Base-by-base conservation (phyloP, 2,329 filamentous ascomycete species). In the Fusarium scirpi region DNA sequence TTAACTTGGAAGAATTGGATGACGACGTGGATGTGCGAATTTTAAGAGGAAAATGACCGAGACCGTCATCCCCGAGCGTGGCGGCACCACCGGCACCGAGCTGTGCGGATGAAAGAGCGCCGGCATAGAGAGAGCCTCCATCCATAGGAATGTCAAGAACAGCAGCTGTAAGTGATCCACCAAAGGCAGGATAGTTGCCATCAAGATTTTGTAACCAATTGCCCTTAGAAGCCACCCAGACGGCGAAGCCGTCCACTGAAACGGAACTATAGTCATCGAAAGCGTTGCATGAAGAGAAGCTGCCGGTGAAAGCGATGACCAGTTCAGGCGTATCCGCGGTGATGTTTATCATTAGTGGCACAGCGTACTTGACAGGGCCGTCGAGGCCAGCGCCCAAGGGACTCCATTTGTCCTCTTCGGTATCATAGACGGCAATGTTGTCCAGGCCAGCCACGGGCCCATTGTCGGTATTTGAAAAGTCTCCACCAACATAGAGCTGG, bases 191-290 rank as follows among this genome's bases (percentile, higher is more conserved):
- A 32, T 90, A 85, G 10, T 87, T 82, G 9, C 88, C 83, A 38
- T 89, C 80, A 20, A 98, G 82, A 72, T 97, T 96, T 76, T 94
- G 89, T 18, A 99, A 85, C 96, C 96, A 99, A 77, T 96, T 96
- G 62, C 85, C 86, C 67, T 87, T 85, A 6, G 94, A 97, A 5
- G 93, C 93, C 10, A 98, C 91, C 96, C 96, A 99, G 40, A 98
- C 85, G 16, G 94, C 95, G 75, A 99, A 94, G 4, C 94, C 94
- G 53, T 89, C 81, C 1, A 90, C 92, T 11, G 86, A 75, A 29
- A 90, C 85, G 12, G 89, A 86, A 9, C 85, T 79, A 70, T 90
- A 90, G 69, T 84, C 84, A 38, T 83, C 89, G 73, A 94, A 95
- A 1, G 86, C 87, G 29, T 91, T 86, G 66, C 97, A 89, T 57